Conservation (phyloP, 2,329 filamentous ascomycete genomes). For the Fusarium armeniacum region DNA sequence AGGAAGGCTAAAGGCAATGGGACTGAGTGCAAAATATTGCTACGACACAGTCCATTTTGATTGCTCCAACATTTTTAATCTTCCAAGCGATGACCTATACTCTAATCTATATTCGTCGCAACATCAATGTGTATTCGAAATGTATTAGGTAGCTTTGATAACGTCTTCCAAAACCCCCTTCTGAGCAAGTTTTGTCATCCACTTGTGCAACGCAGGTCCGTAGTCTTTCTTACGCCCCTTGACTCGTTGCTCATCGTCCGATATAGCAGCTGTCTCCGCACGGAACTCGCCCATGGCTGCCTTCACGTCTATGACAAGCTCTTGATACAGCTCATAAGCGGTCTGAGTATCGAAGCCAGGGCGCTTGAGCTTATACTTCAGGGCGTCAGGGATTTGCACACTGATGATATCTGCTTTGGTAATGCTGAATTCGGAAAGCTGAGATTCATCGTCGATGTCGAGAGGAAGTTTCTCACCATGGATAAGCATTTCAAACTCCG, state of each 20-base stretch:
- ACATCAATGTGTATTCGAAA: not conserved
- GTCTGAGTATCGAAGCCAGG: slow-evolving; percentile 34
- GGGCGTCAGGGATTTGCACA: slow-evolving; percentile 33
- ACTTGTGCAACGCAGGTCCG: slow-evolving; percentile 75
- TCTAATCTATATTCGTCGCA: slow-evolving; percentile 7
- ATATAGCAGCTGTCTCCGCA: slow-evolving; percentile 61
- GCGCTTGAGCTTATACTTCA: slow-evolving; percentile 33
- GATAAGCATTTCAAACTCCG: slow-evolving; percentile 44
- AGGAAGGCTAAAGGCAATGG: slow-evolving; percentile 16
- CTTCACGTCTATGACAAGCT: slow-evolving; percentile 59
- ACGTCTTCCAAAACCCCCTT: slow-evolving; percentile 70
- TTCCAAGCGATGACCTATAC: not conserved
- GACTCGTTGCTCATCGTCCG: slow-evolving; percentile 66
- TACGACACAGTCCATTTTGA: slow-evolving; percentile 20
- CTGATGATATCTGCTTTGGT: slow-evolving; percentile 45
- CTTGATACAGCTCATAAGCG: slow-evolving; percentile 56
- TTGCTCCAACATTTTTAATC: not conserved
- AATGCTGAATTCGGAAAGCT: slow-evolving; percentile 53
- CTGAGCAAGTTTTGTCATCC: slow-evolving; percentile 77
- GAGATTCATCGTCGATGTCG: slow-evolving; percentile 40
- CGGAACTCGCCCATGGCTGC: slow-evolving; percentile 61
- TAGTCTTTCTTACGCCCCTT: slow-evolving; percentile 75
- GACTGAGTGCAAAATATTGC: not conserved
- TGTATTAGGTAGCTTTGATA: slow-evolving; percentile 43
- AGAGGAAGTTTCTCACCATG: slow-evolving; percentile 43